Evolutionary conservation across 2,329 filamentous ascomycete species (phyloP).

Genomic region (Paracamarosporium sp.): DNA sequence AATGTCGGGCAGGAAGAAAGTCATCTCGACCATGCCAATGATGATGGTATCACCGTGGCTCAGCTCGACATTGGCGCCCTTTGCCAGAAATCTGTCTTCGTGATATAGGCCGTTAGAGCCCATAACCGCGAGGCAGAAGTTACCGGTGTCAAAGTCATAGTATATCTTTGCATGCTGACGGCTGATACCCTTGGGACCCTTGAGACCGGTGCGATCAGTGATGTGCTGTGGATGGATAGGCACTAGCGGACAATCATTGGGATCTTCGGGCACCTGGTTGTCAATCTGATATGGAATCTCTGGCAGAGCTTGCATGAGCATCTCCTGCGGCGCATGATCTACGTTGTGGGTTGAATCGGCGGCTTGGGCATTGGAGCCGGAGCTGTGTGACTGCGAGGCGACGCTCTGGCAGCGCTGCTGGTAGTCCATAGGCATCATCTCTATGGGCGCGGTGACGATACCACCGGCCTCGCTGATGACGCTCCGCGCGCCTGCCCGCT

Average conservation of each 20-base stretch:
- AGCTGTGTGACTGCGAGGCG: slow-evolving; percentile 59
- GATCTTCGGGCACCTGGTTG: slow-evolving; percentile 64
- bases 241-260: slow-evolving; percentile 69
- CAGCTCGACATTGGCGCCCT: slow-evolving; percentile 52
- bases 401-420: slow-evolving; percentile 44
- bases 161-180: slow-evolving; percentile 75
- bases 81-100: slow-evolving; percentile 29
- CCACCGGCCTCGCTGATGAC: slow-evolving; percentile 75
- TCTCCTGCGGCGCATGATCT: slow-evolving; percentile 41
- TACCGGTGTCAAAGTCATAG: slow-evolving; percentile 68
- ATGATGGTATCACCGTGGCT: slow-evolving; percentile 71
- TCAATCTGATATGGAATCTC: slow-evolving; percentile 58
- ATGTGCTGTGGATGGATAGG: slow-evolving; percentile 70
- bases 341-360: slow-evolving; percentile 37
- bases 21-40: slow-evolving; percentile 73
- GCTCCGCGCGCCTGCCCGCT: slow-evolving; percentile 60
- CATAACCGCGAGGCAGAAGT: slow-evolving; percentile 70
- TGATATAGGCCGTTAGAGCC: slow-evolving; percentile 70
- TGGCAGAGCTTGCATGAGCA: slow-evolving; percentile 45
- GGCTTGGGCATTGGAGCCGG: slow-evolving; percentile 49
- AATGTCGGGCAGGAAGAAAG: slow-evolving; percentile 68
- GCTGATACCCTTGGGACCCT: slow-evolving; percentile 76
- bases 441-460: slow-evolving; percentile 58
- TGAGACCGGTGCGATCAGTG: slow-evolving; percentile 53
- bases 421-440: slow-evolving; percentile 41